Evolutionary conservation across 257 asterid species (phyloP), one percentile per base, ranked within the genome.

Genomic region (Fraxinus excelsior): DNA sequence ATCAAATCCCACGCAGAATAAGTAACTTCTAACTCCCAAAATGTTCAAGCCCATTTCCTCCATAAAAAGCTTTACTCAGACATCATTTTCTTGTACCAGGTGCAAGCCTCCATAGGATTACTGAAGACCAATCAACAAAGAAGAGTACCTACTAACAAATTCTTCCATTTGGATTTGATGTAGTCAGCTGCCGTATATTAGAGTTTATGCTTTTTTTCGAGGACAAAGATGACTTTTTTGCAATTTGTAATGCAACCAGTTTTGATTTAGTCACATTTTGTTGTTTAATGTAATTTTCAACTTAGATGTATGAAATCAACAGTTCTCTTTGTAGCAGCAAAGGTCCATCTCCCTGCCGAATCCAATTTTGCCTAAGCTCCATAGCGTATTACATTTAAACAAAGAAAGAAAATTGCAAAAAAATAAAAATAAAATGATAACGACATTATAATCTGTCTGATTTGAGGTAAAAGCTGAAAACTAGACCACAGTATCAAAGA

Each of bases 1-100:
- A 81, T 87, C 90, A 37, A 89, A 88, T 79, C 94, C 92, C 34
- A 90, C 84, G 28, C 91, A 90, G 84, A 90, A 89, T 86, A 87
- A 86, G 92, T 90, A 87, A 87, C 85, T 77, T 80, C 81, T 67
- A n/a, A 65, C 64, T 74, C 70, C 73, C 56, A 35, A 79, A 42
- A 82, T 73, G 82, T 76, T 76, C 16, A 10, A 79, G 79, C 74
- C 38, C 31, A 66, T 78, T 72, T 60, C 77, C 70, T 49, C 78
- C 74, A 29, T 80, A 56, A 64, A 80, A 78, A 85, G 82, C 79
- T 79, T 67, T 64, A 78, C 85, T 82, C 85, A 81, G 80, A 72
- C 80, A 71, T 11, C 71, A 70, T 79, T 83, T 81, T 81, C 80
- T 80, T 85, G 89, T 80, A 76, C 86, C 87, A 86, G 91, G 86